Conservation (phyloP, 1,284 basidiomycete species). For the Tetrapyrgos nigripes region DNA sequence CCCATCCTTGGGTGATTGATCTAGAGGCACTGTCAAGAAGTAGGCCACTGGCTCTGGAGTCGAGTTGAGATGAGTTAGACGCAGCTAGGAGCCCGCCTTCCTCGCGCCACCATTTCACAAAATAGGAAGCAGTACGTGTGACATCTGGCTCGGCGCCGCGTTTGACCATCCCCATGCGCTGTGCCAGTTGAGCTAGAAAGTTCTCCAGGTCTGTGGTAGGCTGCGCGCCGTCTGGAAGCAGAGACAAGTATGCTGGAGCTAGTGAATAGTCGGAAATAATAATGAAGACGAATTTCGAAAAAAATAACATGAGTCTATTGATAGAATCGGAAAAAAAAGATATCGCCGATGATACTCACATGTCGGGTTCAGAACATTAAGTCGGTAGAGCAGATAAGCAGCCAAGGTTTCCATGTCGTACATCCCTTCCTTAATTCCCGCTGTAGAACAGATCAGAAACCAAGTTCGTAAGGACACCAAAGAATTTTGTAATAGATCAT, state of each 20-base stretch:
- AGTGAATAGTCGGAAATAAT: conserved; percentile 3
- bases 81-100: conserved; percentile 64
- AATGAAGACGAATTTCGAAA: no score
- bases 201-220: conserved; percentile 66
- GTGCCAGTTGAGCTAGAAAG: conserved; percentile 76
- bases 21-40: conserved; percentile 17
- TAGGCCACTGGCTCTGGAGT: conserved; percentile 22
- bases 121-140: conserved; percentile 76
- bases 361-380: conserved; percentile 79
- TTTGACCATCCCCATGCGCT: conserved; percentile 80
- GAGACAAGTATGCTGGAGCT: conserved; percentile 74
- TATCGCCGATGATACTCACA: conserved; percentile 63
- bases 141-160: conserved; percentile 78
- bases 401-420: conserved; percentile 88
- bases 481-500: background rate
- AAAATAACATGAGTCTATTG: conserved; percentile 9
- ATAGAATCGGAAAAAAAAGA: conserved; percentile 14
- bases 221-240: conserved; percentile 58
- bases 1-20: conserved; percentile 62
- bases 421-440: conserved; percentile 93
- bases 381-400: conserved; percentile 87
- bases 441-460: conserved; percentile 47
- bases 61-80: conserved; percentile 46
- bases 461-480: background rate
- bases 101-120: conserved; percentile 87